Base-by-base conservation (phyloP, 148 eudicot genomes). In the Rhododendron ovatum region DNA sequence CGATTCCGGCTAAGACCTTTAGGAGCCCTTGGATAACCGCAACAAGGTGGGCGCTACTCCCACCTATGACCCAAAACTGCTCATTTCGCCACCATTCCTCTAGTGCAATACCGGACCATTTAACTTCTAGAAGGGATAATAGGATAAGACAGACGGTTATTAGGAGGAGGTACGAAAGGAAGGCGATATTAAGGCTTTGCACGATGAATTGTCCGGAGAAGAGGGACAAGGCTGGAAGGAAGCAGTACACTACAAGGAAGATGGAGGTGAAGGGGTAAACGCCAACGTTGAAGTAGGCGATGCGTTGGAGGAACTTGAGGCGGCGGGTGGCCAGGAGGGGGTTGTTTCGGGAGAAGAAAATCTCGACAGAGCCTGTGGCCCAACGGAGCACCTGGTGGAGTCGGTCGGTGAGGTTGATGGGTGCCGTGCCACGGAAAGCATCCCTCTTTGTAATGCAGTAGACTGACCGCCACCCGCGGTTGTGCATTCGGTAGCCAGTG, bases 341-440 rank as follows among this genome's bases (percentile, higher is more conserved):
- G 71, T 95, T 96, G 88, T 96, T 96, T 55, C 86, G 73, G 20
- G 99, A 96, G 90, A 92, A 96, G 84, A 96, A 96, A 75, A 96
- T 96, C 89, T 96, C 98, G 0, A 96, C 99, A 3, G 98, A 96
- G 41, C 99, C 98, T 0, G 99, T 95, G 80, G 99, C 99, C 99
- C 99, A 96, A 2, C 98, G 89, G 59, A 96, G 92, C 84, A 96
- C 98, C 84, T 96, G 99, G 86, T 94, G 96, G 75, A 96, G 89
- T 1, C 99, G 94, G 86, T 96, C 99, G 15, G 99, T 96, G 51
- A 96, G 95, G 81, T 96, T 95, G 53, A 96, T 96, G 2, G 99
- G 99, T 9, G 99, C 98, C 3, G 94, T 88, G n/a, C 99, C 99
- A 14, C 98, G 93, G 82, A 95, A 96, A 9, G 99, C 98, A 78